Evolutionary conservation across 2,329 filamentous ascomycete genomes (phyloP).

Genomic region (Coniella lustricola): DNA sequence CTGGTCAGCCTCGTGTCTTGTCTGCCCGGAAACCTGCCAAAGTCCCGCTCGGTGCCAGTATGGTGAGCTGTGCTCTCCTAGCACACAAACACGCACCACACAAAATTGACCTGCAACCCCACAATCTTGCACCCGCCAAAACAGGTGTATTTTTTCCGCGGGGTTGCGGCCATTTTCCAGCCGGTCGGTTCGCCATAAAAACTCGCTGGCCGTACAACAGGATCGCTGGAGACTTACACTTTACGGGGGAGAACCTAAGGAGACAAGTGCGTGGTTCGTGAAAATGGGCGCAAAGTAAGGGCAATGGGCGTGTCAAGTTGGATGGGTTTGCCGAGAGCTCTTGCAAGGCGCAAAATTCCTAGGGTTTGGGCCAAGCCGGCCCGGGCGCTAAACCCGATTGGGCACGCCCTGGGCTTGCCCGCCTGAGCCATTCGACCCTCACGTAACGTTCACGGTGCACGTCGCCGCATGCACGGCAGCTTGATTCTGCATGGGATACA

Average conservation of each 20-base stretch:
- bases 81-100: not conserved
- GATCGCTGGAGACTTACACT: conserved; percentile 10
- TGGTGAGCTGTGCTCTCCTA: conserved; percentile 2
- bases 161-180: not conserved
- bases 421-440: not conserved
- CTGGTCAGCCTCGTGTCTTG: conserved; percentile 21
- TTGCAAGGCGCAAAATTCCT: conserved; percentile 18
- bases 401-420: conserved; percentile 26
- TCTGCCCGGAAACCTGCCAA: not conserved
- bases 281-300: conserved; percentile 6
- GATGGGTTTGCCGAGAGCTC: conserved; percentile 12
- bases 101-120: conserved; percentile 14
- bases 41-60: not conserved
- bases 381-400: conserved; percentile 32
- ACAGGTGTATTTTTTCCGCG: conserved; percentile 4
- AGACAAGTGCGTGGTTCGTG: conserved; percentile 4
- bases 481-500: not conserved
- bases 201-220: not conserved
- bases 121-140: conserved; percentile 10
- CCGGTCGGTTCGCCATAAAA: not conserved
- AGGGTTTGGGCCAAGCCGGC: conserved; percentile 35
- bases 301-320: conserved; percentile 5
- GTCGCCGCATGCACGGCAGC: not conserved
- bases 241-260: conserved; percentile 6
- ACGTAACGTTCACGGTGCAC: not conserved